Evolutionary conservation across 768 basidiomycete genomes (phyloP).

Genomic region (Botryobasidium botryosum): DNA sequence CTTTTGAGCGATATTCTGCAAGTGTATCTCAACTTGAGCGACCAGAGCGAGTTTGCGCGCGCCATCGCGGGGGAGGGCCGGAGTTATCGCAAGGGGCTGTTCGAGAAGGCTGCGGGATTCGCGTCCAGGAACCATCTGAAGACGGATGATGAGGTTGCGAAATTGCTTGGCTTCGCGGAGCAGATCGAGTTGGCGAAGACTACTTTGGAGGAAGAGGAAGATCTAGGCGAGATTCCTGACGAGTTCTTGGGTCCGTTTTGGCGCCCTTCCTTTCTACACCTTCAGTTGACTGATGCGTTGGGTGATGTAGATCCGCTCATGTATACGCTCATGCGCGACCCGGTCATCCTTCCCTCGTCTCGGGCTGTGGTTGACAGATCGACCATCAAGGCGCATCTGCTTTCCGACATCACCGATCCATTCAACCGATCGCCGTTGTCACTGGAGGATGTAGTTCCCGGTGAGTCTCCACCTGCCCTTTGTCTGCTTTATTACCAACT

Average conservation of each 20-base stretch:
- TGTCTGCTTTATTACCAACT: neutral
- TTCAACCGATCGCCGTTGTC: constrained; percentile 80
- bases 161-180: constrained; percentile 48
- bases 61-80: constrained; percentile 91
- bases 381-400: constrained; percentile 86
- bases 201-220: constrained; percentile 76
- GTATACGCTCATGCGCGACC: constrained; percentile 88
- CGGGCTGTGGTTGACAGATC: constrained; percentile 61
- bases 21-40: constrained; percentile 77
- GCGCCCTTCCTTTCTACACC: neutral
- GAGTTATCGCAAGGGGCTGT: constrained; percentile 72
- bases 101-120: constrained; percentile 58
- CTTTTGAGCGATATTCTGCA: constrained; percentile 77
- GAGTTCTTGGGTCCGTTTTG: constrained; percentile 67
- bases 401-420: constrained; percentile 85
- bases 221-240: constrained; percentile 83
- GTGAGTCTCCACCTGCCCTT: no score
- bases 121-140: constrained; percentile 49
- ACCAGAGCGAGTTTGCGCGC: constrained; percentile 57
- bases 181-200: constrained; percentile 74
- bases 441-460: constrained; percentile 61
- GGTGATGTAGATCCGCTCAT: constrained; percentile 58
- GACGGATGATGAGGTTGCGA: constrained; percentile 55
- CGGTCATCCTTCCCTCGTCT: constrained; percentile 79
- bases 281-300: constrained; percentile 9